phyloP scores from a whole-genome alignment of 2,329 filamentous ascomycete genomes.

The Pseudopithomyces maydicus region DNA sequence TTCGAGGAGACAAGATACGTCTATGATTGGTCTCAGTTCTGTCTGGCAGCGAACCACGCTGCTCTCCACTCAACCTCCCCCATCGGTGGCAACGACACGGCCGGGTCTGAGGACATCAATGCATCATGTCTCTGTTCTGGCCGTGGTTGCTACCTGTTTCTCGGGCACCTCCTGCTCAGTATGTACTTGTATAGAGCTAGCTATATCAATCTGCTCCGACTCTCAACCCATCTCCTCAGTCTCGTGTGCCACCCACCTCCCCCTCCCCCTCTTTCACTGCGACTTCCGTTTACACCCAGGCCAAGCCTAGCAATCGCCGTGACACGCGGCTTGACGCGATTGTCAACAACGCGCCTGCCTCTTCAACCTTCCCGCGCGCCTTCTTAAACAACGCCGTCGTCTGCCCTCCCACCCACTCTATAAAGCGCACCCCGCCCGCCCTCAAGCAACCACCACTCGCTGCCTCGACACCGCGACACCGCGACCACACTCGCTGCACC shows the following conservation, averaged over 20 bases:
- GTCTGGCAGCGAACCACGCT: slow-evolving; percentile 9
- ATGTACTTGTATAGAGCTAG: background rate
- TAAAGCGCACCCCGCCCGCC: background rate
- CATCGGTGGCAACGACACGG: background rate
- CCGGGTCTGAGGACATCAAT: background rate
- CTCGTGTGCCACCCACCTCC: background rate
- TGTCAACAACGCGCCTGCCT: slow-evolving; percentile 6
- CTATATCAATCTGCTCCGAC: background rate
- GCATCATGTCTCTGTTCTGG: background rate
- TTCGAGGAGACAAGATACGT: slow-evolving; percentile 50
- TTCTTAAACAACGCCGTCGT: background rate
- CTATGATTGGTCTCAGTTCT: slow-evolving; percentile 54
- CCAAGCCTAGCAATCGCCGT: background rate
- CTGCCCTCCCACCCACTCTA: background rate
- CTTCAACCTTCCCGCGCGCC: background rate
- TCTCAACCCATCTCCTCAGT: background rate
- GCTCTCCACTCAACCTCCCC: background rate
- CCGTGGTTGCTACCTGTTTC: background rate
- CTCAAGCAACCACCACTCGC: background rate
- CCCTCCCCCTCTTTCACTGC: background rate
- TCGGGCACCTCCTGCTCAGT: background rate
- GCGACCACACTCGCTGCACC: background rate
- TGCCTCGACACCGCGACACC: background rate
- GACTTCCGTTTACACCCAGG: background rate
- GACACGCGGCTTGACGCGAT: background rate